Conservation (phyloP, 768 basidiomycete species). For the Suillus subalutaceus region DNA sequence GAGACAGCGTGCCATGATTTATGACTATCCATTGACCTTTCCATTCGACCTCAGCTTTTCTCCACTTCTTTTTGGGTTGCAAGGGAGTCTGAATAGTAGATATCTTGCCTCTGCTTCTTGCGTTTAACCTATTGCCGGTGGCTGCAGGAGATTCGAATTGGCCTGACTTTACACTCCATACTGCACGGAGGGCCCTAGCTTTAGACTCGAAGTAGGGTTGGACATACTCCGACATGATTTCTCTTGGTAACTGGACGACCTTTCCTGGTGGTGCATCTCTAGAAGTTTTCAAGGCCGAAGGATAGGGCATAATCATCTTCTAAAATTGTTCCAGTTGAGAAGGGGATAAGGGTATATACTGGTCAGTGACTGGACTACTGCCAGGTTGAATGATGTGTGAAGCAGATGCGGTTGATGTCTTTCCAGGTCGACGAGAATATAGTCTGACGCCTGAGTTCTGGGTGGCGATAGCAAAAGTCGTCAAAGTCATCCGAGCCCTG, state of each 20-base stretch:
- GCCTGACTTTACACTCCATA: constrained; percentile 33
- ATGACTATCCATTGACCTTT: constrained; percentile 65
- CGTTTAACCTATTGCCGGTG: not conserved
- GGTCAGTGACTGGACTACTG: constrained; percentile 28
- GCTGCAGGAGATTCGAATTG: constrained; percentile 28
- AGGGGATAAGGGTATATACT: constrained; percentile 58
- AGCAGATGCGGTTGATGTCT: constrained; percentile 12
- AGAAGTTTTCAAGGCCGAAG: constrained; percentile 66
- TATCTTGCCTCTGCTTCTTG: constrained; percentile 21
- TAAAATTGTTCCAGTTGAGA: constrained; percentile 69
- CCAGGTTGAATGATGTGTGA: constrained; percentile 13
- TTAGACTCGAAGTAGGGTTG: constrained; percentile 63
- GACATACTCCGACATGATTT: constrained; percentile 44
- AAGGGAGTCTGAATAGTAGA: not conserved
- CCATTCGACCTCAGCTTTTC: constrained; percentile 57
- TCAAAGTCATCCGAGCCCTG: constrained; percentile 28
- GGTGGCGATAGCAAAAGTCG: constrained; percentile 17
- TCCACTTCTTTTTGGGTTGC: constrained; percentile 24
- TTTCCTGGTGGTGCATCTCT: constrained; percentile 59
- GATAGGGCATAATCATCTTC: constrained; percentile 62
- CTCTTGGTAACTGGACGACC: constrained; percentile 47
- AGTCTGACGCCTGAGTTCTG: constrained; percentile 3
- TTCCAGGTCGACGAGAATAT: constrained; percentile 15
- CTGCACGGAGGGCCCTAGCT: constrained; percentile 53
- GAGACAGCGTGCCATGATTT: constrained; percentile 52